Base-by-base conservation (phyloP, 2,329 filamentous ascomycete species). In the Drechslerella coelobrocha region DNA sequence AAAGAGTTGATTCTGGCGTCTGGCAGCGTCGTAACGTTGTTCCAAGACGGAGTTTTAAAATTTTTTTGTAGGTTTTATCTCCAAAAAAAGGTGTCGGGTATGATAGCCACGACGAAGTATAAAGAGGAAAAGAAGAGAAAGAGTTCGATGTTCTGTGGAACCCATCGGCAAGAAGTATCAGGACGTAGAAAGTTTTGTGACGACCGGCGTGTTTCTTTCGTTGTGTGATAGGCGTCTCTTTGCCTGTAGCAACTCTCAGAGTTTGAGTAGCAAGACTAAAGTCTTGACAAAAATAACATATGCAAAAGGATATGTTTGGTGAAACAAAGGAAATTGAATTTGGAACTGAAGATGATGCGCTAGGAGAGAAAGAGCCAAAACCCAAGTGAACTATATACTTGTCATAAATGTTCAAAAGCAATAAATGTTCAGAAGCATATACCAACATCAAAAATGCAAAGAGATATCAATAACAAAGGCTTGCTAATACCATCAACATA, bases 151-250 rank as follows among this genome's bases (percentile, higher is more conserved):
- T 60, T 56, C 41, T 69, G 56, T 62, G 53, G 66, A 63, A 55
- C 47, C 59, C 59, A 59, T 62, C 59, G 66, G 66, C 66, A 71
- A 57, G 53, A 62, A 69, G 45, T 61, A 41, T 45, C 41, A 54
- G 54, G 55, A 68, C 29, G 59, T 63, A 59, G 66, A 71, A 71
- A 71, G 63, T 56, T 69, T 69, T 69, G 52, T 62, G 59, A 71
- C 66, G 66, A 50, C 66, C 66, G 59, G 66, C 66, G 66, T 71
- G 57, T 61, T 61, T 63, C 51, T 48, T 55, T 53, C 54, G 59
- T 39, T 71, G 66, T 43, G 10, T 54, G 39, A 45, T 47, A 60
- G 53, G 52, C 23, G 59, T 69, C 51, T 59, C 60, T 69, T 61
- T 57, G 59, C 66, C 66, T 63, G 59, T 63, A 52, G 34, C 37